Evolutionary conservation across 257 asterid genomes (phyloP).

Genomic region (Thymus mandschuricus): DNA sequence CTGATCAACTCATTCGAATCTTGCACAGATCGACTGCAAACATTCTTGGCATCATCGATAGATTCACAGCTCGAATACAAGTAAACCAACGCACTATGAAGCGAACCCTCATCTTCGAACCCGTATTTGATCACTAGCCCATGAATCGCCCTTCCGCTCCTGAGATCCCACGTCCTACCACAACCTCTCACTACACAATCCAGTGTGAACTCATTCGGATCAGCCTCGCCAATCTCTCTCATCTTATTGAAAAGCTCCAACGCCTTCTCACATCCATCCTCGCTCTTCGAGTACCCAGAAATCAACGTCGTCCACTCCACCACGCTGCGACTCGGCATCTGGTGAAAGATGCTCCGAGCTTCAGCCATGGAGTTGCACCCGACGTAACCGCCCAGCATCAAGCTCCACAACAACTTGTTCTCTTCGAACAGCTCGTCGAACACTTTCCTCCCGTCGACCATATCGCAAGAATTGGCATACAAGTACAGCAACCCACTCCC

Average conservation of each 20-base stretch:
- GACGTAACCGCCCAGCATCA: conserved; percentile 73
- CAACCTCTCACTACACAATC: conserved; percentile 72
- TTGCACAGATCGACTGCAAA: conserved; percentile 44
- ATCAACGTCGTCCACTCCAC: conserved; percentile 82
- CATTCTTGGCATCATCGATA: conserved; percentile 57
- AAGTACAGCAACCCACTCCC: conserved; percentile 66
- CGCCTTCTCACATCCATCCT: conserved; percentile 54
- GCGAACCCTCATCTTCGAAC: conserved; percentile 52
- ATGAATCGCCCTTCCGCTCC: conserved; percentile 58
- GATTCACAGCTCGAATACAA: conserved; percentile 55
- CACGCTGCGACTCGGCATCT: conserved; percentile 69
- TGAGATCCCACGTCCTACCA: conserved; percentile 48
- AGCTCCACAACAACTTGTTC: conserved; percentile 71
- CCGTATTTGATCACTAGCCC: conserved; percentile 64
- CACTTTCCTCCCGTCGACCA: conserved; percentile 53
- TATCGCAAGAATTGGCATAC: conserved; percentile 47
- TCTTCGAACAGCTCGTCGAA: conserved; percentile 54
- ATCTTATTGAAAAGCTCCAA: conserved; percentile 64
- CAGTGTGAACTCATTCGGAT: conserved; percentile 79
- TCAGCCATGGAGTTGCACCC: conserved; percentile 57
- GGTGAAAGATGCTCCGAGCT: conserved; percentile 50
- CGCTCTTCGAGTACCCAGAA: conserved; percentile 70
- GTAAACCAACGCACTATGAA: conserved; percentile 55
- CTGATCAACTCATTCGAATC: conserved; percentile 55
- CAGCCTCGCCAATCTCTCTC: conserved; percentile 50